These are phyloP conservation scores for Neurospora sp. DNA, from an alignment of 495 filamentous ascomycete genomes.

Conservation along the genomic window DNA sequence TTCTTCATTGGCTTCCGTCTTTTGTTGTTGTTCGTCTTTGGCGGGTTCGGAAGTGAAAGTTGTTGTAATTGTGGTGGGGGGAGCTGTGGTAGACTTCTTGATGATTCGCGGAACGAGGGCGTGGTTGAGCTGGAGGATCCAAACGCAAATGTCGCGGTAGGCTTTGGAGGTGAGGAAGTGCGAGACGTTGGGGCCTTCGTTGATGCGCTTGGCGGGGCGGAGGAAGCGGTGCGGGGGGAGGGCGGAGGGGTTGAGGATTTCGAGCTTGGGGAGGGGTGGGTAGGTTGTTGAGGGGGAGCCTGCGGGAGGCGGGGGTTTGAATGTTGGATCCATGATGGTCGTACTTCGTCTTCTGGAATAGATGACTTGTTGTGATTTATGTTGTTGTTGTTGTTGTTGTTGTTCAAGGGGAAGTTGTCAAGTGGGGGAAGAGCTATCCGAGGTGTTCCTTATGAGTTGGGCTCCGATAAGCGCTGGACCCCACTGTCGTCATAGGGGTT, in stretches of 20 bases:
- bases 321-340: neutral
- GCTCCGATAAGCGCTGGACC: neutral
- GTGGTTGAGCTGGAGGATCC: constrained; percentile 80
- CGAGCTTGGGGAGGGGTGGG: constrained; percentile 18
- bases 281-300: neutral
- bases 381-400: neutral
- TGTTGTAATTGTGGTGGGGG: no score
- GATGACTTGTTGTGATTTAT: neutral
- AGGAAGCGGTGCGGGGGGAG: constrained; percentile 30
- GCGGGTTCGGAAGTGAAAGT: no score
- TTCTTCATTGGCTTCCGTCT: neutral
- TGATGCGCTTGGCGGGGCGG: constrained; percentile 63
- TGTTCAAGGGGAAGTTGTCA: neutral
- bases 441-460: neutral
- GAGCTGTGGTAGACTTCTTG: constrained; percentile 8
- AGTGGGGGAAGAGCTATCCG: neutral
- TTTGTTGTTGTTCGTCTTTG: no score
- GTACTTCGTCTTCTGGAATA: neutral
- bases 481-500: neutral
- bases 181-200: constrained; percentile 67
- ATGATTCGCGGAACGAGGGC: constrained; percentile 61
- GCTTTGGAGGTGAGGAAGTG: constrained; percentile 68
- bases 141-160: constrained; percentile 76
- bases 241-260: constrained; percentile 18
- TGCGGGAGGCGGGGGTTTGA: neutral